phyloP scores from a whole-genome alignment of 176 grass and related monocot genomes.

The Triticum monococcum region DNA sequence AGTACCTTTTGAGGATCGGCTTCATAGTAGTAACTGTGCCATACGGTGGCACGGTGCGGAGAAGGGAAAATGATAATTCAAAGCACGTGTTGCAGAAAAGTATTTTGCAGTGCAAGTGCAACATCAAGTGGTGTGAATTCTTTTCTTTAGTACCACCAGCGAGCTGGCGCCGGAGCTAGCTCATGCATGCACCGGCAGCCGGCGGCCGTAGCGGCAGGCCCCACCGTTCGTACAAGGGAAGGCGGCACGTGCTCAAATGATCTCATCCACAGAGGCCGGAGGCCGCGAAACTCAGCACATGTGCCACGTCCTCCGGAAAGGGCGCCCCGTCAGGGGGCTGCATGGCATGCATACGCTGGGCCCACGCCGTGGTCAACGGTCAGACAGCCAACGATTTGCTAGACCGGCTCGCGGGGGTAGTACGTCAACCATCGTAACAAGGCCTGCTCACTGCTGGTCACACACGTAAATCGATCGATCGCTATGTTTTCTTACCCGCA shows the following conservation, averaged over 20 bases:
- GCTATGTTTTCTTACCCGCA: no score
- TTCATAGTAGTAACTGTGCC: no score
- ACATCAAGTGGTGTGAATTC: not conserved
- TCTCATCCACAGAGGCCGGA: not conserved
- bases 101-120: not conserved
- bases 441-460: not conserved
- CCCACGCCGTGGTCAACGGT: not conserved
- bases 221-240: not conserved
- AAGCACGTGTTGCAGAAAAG: not conserved
- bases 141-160: not conserved
- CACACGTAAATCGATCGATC: not conserved
- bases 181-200: slow-evolving; percentile 7
- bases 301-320: not conserved
- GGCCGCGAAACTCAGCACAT: not conserved
- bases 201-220: not conserved
- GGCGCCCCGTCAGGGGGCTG: not conserved
- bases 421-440: not conserved
- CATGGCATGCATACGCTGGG: not conserved
- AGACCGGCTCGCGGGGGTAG: not conserved
- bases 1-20: no score
- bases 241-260: slow-evolving; percentile 10
- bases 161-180: not conserved
- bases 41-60: no score
- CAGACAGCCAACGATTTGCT: not conserved
- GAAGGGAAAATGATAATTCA: not conserved